Base-by-base conservation (phyloP, 176 grass and related monocot genomes). In the Phragmites australis region DNA sequence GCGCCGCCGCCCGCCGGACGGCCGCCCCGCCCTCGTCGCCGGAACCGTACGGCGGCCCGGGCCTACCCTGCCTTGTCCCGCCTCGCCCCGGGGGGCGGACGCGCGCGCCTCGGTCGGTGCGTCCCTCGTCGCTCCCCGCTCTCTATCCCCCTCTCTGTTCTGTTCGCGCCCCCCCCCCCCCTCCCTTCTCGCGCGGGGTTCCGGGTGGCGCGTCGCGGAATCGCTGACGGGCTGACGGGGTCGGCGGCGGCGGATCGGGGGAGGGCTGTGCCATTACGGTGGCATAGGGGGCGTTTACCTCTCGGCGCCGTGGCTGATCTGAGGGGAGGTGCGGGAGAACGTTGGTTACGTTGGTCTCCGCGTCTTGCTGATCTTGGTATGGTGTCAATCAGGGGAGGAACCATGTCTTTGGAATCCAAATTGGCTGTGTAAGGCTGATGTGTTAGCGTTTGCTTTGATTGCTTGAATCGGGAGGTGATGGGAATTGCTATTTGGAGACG, bases 21-120 rank as follows among this genome's bases (percentile, higher is more conserved):
- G 49, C 13, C n/a, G 9, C 15, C 16, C 50, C n/a, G 48, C 58
- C 42, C 37, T 64, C n/a, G n/a, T n/a, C n/a, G n/a, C n/a, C n/a
- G n/a, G n/a, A n/a, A n/a, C n/a, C n/a, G n/a, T n/a, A n/a, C n/a
- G n/a, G n/a, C n/a, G n/a, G n/a, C n/a, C n/a, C n/a, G n/a, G n/a
- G n/a, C n/a, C n/a, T n/a, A n/a, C n/a, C n/a, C n/a, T n/a, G n/a
- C n/a, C n/a, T n/a, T n/a, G n/a, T n/a, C 54, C 45, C 42, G 39
- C n/a, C 59, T 27, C 26, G 22, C 16, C 25, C 47, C 73, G 31
- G 55, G 31, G 42, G 37, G 39, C 16, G 46, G n/a, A 6, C 18
- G 23, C 60, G 58, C 74, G 56, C 75, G 69, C 55, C 70, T 27
- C 79, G 80, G 79, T 11, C 76, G 87, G 87, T 89, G 77, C n/a